Conservation (phyloP, 1,139 yeast species). For the Saccharomyces pastorianus region DNA sequence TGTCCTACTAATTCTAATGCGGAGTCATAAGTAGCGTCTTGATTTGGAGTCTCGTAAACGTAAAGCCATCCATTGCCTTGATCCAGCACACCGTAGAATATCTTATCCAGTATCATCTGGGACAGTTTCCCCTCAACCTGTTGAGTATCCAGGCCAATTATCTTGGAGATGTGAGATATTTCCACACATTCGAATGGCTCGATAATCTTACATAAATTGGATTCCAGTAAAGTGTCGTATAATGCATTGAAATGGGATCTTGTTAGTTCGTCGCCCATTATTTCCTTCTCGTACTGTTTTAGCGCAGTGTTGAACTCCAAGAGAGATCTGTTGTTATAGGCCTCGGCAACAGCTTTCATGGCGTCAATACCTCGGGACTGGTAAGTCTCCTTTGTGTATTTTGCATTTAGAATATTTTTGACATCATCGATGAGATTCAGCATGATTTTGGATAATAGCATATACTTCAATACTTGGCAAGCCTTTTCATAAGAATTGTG, state of each 20-base stretch:
- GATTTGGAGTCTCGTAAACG: slow-evolving; percentile 80
- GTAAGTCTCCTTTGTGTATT: slow-evolving; percentile 66
- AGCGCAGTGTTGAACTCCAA: slow-evolving; percentile 83
- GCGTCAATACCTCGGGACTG: slow-evolving; percentile 75
- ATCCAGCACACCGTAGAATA: slow-evolving; percentile 90
- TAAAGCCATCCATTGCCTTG: slow-evolving; percentile 98
- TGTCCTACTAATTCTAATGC: slow-evolving; percentile 81
- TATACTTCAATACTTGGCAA: slow-evolving; percentile 75
- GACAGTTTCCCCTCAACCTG: slow-evolving; percentile 92
- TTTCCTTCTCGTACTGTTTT: slow-evolving; percentile 60
- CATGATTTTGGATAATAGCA: slow-evolving; percentile 91
- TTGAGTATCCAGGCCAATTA: slow-evolving; percentile 78
- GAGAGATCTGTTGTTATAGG: slow-evolving; percentile 82
- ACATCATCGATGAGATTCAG: slow-evolving; percentile 80
- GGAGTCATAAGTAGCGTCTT: slow-evolving; percentile 83
- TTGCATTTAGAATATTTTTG: slow-evolving; percentile 64
- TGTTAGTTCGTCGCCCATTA: slow-evolving; percentile 79
- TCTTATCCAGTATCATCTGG: slow-evolving; percentile 93
- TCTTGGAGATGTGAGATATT: slow-evolving; percentile 75
- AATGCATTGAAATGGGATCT: slow-evolving; percentile 88
- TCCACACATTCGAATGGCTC: slow-evolving; percentile 96
- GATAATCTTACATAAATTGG: slow-evolving; percentile 85
- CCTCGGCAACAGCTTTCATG: slow-evolving; percentile 86
- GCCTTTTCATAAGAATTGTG: slow-evolving; percentile 58
- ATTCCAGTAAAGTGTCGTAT: slow-evolving; percentile 87